Evolutionary conservation across 306 rosid genomes (phyloP), one percentile per base, ranked within the genome.

Genomic region (Cucurbita moschata): DNA sequence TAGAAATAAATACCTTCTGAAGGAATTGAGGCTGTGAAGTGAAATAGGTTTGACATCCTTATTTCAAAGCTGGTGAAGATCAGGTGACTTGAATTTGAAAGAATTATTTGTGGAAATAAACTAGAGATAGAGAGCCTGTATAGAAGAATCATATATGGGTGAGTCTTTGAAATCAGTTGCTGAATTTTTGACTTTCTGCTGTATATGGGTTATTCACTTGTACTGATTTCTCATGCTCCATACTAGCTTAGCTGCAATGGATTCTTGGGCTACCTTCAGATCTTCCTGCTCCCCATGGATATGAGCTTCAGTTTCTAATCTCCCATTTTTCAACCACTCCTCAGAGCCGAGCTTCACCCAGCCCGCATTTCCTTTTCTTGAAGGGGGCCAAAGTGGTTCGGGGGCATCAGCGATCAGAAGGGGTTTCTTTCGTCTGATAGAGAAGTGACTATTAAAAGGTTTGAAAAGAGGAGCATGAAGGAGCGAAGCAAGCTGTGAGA

Each of bases 311-410:
- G 87, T 78, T 12, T 75, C 82, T 50, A 47, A 80, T 82, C 81
- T 85, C 88, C 89, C 99, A 40, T 79, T 91, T 79, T 78, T 91
- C 78, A 94, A 78, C 71, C 81, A 87, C 84, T 83, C 99, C 79
- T 91, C 96, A 75, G 52, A n/a, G 51, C 81, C 87, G 16, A 81
- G 35, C 35, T 30, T 30, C 35, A 30, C 35, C 35, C 35, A 30
- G 4, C 35, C 35, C 3, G 35, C 35, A 30, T 30, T 30, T 90
- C 43, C 85, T 76, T 76, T 82, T 30, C 4, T 30, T 30, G 35
- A 2, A 30, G 35, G 35, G 35, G 3, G 35, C 4, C 35, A 30
- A 2, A 30, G 35, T 30, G 35, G 35, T 26, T 26, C 2, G 26
- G 26, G 26, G 26, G 26, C 26, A 26, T 26, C 26, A 1, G 26